A percentile compares a stretch with the other conserved stretches of the same genome.
These are phyloP conservation scores for Globisporangium iwayamae DNA, from an alignment of 352 stramenopile species.

Conservation along the genomic window DNA sequence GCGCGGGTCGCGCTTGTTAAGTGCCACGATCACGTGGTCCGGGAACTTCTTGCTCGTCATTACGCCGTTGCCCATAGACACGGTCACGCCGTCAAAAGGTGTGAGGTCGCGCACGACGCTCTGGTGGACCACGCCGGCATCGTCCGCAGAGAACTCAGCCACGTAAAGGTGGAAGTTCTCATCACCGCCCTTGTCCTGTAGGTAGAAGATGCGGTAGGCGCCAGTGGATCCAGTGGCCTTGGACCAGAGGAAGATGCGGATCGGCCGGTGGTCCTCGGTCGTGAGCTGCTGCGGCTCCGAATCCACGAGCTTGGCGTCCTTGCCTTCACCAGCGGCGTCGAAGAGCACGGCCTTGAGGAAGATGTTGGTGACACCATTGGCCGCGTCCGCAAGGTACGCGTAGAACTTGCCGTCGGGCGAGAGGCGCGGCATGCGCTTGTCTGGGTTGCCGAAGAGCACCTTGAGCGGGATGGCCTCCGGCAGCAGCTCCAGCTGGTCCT, in stretches of 20 bases:
- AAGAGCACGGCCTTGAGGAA: constrained; percentile 36
- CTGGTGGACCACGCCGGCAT: constrained; percentile 15
- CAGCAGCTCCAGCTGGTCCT: constrained; percentile 17
- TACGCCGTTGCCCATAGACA: constrained; percentile 21
- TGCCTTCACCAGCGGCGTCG: constrained; percentile 19
- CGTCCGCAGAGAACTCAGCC: constrained; percentile 33
- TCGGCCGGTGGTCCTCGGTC: constrained; percentile 29
- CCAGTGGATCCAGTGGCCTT: constrained; percentile 18
- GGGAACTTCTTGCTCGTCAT: constrained; percentile 24
- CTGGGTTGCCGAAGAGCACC: constrained; percentile 44
- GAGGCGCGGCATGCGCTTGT: constrained; percentile 39
- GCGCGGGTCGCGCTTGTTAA: constrained; percentile 32
- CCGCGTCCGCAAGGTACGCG: constrained; percentile 38
- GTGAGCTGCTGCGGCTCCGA: constrained; percentile 32
- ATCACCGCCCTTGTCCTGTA: constrained; percentile 40
- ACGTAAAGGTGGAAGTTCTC: constrained; percentile 47
- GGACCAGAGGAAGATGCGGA: constrained; percentile 40
- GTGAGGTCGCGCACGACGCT: constrained; percentile 34
- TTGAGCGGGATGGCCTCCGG: constrained; percentile 37
- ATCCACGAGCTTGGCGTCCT: constrained; percentile 23
- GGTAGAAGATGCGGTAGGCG: constrained; percentile 30
- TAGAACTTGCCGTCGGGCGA: constrained; percentile 47
- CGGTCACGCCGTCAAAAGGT: constrained; percentile 31
- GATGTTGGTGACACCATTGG: constrained; percentile 41
- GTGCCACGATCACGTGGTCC: constrained; percentile 30